A percentile compares a stretch with the other conserved stretches of the same genome.
These are phyloP conservation scores for Apophysomyces elegans DNA, from an alignment of 371 early-diverging fungal species.

Conservation along the genomic window DNA sequence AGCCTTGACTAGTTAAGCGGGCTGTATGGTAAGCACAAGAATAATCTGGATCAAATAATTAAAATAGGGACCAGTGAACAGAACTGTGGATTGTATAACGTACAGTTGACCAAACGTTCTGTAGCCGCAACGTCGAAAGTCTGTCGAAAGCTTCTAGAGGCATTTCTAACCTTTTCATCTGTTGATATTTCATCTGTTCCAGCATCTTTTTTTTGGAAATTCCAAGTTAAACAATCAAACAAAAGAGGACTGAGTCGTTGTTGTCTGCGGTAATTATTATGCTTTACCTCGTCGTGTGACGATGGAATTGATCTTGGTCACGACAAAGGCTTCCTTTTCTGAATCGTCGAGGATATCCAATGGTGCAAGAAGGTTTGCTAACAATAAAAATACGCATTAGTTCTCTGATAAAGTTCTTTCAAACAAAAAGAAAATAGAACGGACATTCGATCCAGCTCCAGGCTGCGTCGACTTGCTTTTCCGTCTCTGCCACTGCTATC, in stretches of 20 bases:
- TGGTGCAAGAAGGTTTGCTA: conserved; percentile 73
- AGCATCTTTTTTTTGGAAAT: conserved; percentile 47
- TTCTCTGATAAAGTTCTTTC: background rate
- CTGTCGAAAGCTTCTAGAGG: conserved; percentile 90
- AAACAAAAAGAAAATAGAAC: conserved; percentile 12
- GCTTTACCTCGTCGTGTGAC: conserved; percentile 78
- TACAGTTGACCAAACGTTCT: conserved; percentile 91
- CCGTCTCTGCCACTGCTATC: conserved; percentile 79
- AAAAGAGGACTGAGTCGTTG: background rate
- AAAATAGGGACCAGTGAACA: background rate
- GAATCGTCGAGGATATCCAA: conserved; percentile 76
- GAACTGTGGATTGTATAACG: conserved; percentile 2
- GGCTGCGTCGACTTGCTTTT: conserved; percentile 80
- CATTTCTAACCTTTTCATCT: conserved; percentile 86
- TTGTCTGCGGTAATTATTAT: background rate
- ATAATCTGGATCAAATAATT: conserved; percentile 68
- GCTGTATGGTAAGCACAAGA: conserved; percentile 87
- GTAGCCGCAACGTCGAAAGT: conserved; percentile 81
- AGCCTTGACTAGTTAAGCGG: conserved; percentile 91
- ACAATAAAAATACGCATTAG: background rate
- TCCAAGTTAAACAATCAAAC: background rate
- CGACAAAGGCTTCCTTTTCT: conserved; percentile 84
- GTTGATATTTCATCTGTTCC: conserved; percentile 79
- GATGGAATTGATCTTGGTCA: conserved; percentile 88
- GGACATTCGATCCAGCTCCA: conserved; percentile 89